Base-by-base conservation (phyloP, 2,329 filamentous ascomycete genomes). In the Hymenoscyphus albidus region DNA sequence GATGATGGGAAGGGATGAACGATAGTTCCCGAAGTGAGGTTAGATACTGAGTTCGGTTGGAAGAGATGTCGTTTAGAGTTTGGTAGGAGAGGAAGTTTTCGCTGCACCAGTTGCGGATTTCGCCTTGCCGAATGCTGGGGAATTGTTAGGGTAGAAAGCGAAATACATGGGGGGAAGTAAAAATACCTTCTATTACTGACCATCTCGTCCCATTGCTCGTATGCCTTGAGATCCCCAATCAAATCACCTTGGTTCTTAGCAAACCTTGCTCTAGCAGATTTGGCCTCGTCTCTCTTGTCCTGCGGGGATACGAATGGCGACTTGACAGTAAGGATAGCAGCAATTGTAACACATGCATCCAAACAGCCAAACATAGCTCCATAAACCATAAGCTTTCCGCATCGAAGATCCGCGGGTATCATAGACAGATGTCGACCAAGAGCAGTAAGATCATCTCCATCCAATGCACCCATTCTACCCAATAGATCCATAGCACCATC, bases 331-430 rank as follows among this genome's bases (percentile, higher is more conserved):
- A 99, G 82, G 51, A 98, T 95, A 9, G 93, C 90, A 1, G 95
- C 92, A 67, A 98, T 93, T 2, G 90, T 93, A 63, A 98, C 83
- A 70, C 90, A 93, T 61, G 94, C 88, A 72, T 97, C 92, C 6
- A 98, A 83, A 73, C 94, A 98, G 40, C 91, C 91, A 73, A 99
- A 98, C 64, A 96, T 93, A 16, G 92, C 90, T 5, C 95, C 95
- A 74, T 96, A 97, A 3, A 99, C 91, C 83, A 99, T 92, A 40
- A 99, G 83, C 77, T 99, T 99, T 57, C 91, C 92, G 75, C 93
- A 96, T 35, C 94, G 88, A 58, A 99, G 82, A 74, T 99, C 95
- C 0, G 94, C 92, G 1, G 95, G 95, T 60, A 99, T 93, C 86
- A 96, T 92, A 18, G 93, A 90, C n/a, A 99, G 82, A 78, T 98